These are phyloP conservation scores for Aspergillus fructus DNA, from an alignment of 2,329 filamentous ascomycete species.

Conservation along the genomic window DNA sequence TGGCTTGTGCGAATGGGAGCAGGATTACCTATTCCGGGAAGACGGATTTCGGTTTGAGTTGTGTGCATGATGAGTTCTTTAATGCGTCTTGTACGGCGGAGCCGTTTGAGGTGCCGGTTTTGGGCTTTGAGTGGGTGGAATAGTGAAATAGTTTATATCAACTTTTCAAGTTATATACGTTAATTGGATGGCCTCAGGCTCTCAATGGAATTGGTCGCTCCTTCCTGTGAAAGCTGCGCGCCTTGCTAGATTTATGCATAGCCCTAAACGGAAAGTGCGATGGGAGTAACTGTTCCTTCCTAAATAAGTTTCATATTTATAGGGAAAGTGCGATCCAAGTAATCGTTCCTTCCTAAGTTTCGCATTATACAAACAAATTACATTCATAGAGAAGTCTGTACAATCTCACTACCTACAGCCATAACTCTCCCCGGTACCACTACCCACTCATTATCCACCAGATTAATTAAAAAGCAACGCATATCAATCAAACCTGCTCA, in stretches of 20 bases:
- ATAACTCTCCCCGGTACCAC: neutral
- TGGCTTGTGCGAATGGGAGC: constrained; percentile 28
- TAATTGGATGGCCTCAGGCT: neutral
- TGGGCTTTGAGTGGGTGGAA: constrained; percentile 25
- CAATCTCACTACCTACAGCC: too few relatives aligned
- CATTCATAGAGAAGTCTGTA: too few relatives aligned
- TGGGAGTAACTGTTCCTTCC: neutral
- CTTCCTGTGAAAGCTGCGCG: neutral
- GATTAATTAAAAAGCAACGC: neutral
- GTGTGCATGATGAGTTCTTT: constrained; percentile 25
- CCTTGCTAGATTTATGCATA: neutral
- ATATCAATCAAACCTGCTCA: neutral
- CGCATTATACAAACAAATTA: neutral
- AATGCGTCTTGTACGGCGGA: constrained; percentile 30
- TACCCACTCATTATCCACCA: too few relatives aligned
- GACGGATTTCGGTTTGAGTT: constrained; percentile 24
- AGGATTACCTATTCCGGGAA: constrained; percentile 27
- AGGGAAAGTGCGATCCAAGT: too few relatives aligned
- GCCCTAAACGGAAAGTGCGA: neutral
- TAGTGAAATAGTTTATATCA: too few relatives aligned
- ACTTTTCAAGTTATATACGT: too few relatives aligned
- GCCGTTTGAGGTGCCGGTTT: constrained; percentile 25
- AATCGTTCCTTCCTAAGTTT: too few relatives aligned
- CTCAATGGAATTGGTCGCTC: neutral
- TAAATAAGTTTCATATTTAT: neutral